phyloP scores from a whole-genome alignment of 345 rosid genomes.

The Syzygium grande region DNA sequence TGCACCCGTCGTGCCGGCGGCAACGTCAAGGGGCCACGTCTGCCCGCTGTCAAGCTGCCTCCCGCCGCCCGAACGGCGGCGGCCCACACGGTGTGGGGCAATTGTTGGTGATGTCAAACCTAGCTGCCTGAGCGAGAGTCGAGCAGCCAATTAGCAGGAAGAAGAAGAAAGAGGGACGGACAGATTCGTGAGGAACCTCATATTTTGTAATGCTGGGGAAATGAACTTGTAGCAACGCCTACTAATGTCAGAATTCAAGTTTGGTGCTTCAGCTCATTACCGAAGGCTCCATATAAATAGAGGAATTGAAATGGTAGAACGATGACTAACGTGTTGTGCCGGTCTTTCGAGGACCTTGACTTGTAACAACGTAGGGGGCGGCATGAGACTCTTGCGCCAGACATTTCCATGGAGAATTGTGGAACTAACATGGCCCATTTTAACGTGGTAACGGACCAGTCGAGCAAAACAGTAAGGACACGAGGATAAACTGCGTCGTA shows the following conservation, averaged over 20 bases:
- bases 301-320: neutral
- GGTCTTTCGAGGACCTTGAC: neutral
- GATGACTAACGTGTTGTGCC: neutral
- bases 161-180: neutral
- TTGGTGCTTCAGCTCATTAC: neutral
- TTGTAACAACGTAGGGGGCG: neutral
- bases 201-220: neutral
- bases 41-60: neutral
- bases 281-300: neutral
- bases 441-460: neutral
- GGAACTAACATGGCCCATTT: neutral
- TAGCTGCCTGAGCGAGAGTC: neutral
- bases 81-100: constrained; percentile 16
- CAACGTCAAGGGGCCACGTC: constrained; percentile 8
- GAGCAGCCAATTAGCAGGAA: neutral
- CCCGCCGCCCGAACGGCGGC: constrained; percentile 15
- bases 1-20: neutral
- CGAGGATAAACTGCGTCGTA: neutral
- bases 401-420: neutral
- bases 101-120: constrained; percentile 8
- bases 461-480: neutral
- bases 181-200: neutral
- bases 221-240: neutral
- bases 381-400: neutral
- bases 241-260: neutral